Base-by-base conservation (phyloP, 768 basidiomycete species). In the Porpolomopsis calyptriformis region DNA sequence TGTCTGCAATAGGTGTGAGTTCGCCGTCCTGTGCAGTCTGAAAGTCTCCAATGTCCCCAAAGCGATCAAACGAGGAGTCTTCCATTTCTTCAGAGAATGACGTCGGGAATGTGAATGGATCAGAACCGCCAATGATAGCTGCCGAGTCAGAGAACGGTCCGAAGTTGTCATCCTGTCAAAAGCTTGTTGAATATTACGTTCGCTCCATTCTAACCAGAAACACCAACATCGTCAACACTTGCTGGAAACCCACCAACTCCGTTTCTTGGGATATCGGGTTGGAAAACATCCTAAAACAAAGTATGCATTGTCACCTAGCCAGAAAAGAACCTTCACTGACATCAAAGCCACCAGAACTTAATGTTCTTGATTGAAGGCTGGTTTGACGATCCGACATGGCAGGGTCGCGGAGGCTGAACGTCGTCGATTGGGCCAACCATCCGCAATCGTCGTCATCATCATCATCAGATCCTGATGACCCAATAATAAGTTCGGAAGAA, bases 11-110 rank as follows among this genome's bases (percentile, higher is more conserved):
- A 0, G 83, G 78, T 37, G 78, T 81, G 39, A 72, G 62, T 45
- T 64, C 67, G 10, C 62, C 65, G 40, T 69, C 64, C 26, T 61
- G 67, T 1, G 69, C 74, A 43, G 67, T 69, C 53, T 85, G 85
- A 55, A 86, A 85, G 45, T 85, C 85, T 3, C 85, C 83, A 55
- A 89, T 88, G 52, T 88, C 86, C 12, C 84, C 84, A 55, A 88
- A 87, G 45, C 68, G 69, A 42, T 81, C 81, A 52, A 86, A 88
- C 7, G 82, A 74, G 3, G 73, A 69, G 44, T 80, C 78, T 39
- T 73, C 74, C 57, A 71, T 68, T 39, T 85, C 85, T 26, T 82
- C 82, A 0, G 79, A 74, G 48, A 77, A 74, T 2, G 74, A 71
- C 1, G 75, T 72, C 3, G 70, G 64, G 51, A 77, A 76, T 2